Conservation (phyloP, 2,329 filamentous ascomycete species). For the Botrytis tulipae region DNA sequence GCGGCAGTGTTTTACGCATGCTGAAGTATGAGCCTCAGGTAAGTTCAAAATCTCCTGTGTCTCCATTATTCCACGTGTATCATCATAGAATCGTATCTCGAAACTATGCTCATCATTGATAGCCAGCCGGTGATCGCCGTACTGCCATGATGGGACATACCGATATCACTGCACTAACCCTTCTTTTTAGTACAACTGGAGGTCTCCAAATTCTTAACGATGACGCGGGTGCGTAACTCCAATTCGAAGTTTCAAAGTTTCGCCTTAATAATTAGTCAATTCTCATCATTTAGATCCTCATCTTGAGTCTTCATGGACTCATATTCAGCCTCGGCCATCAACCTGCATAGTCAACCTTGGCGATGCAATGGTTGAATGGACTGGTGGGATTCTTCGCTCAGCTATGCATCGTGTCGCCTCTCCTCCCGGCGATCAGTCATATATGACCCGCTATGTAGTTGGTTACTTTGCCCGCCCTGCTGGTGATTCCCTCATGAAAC, state of each 20-base stretch:
- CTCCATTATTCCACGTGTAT: background rate
- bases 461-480: slow-evolving; percentile 51
- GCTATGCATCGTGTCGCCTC: slow-evolving; percentile 36
- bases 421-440: slow-evolving; percentile 30
- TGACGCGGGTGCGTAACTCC: slow-evolving; percentile 32
- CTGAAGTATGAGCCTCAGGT: slow-evolving; percentile 11
- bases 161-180: slow-evolving; percentile 13
- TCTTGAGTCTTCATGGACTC: slow-evolving; percentile 36
- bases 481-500: slow-evolving; percentile 41
- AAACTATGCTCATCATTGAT: background rate
- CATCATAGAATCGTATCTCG: background rate
- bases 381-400: slow-evolving; percentile 32
- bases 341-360: slow-evolving; percentile 40
- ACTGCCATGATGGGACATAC: slow-evolving; percentile 16
- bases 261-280: background rate
- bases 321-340: slow-evolving; percentile 37
- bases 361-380: slow-evolving; percentile 38
- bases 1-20: slow-evolving; percentile 7
- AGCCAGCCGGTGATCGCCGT: slow-evolving; percentile 4
- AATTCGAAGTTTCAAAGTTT: slow-evolving; percentile 29
- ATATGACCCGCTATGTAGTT: slow-evolving; percentile 45
- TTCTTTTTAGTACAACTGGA: slow-evolving; percentile 34
- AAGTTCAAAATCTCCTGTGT: background rate
- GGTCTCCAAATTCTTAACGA: slow-evolving; percentile 39
- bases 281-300: background rate